Base-by-base conservation (phyloP, 73 alveolate genomes). In the Tetrahymena elliotti region DNA sequence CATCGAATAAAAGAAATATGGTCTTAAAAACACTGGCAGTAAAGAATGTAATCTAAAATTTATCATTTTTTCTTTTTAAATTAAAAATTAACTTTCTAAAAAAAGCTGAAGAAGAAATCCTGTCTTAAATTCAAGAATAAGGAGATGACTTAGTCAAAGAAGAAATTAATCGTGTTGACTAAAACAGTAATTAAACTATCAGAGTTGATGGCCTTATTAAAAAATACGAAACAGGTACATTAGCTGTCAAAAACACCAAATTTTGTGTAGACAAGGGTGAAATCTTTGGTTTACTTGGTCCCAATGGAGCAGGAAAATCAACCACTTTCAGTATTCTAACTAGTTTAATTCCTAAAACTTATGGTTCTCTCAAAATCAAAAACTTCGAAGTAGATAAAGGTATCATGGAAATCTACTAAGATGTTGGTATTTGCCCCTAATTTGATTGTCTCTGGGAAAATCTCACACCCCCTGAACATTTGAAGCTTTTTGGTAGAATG, bases 291-390 rank as follows among this genome's bases (percentile, higher is more conserved):
- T 96, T 98, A 94, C 92, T 98, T 84, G 99, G 99, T 33, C 98
- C 98, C 93, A 98, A 98, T 92, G 99, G 99, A 11, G 98, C 99
- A 47, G 99, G 99, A 6, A 98, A 98, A 88, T 97, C 99, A 35
- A 97, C 99, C 13, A 98, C 99, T 6, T 98, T 98, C 95, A 98
- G 97, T 83, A 92, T 96, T 92, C 93, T 96, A 20, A 96, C 98
- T 33, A 83, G 94, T 33, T 53, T 93, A n/a, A 92, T 96, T 15
- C 88, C 93, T 15, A 94, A 97, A 40, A 94, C 98, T 18, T 93
- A 68, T 22, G 98, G 98, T 20, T 47, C 54, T 38, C 96, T 96
- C 39, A 93, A 93, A 24, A 53, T 96, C 13, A 84, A 54, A 35
- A 94, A 93, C 24, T 95, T 20, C 33, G 97, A 94, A 93, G 95